Conservation (phyloP, 345 rosid species). For the Bruguiera gymnorhiza region DNA sequence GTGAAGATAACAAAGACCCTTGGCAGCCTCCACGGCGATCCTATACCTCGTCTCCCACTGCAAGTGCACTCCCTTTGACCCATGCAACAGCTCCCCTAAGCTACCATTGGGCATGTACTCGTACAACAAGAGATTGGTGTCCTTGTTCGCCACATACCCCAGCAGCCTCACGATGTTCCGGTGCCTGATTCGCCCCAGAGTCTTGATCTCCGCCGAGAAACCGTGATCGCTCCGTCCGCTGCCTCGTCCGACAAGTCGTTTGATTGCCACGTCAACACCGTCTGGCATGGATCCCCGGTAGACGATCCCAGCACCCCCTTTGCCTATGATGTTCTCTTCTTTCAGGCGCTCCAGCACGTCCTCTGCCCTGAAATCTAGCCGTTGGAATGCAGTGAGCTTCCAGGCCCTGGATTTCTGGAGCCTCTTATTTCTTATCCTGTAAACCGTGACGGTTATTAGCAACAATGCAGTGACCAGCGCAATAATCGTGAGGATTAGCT, state of each 20-base stretch:
- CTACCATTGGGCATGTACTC: constrained; percentile 95
- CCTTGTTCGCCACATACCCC: constrained; percentile 81
- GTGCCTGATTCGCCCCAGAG: constrained; percentile 77
- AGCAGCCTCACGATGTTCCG: constrained; percentile 77
- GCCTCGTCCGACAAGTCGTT: constrained; percentile 62
- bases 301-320: constrained; percentile 91
- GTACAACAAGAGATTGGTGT: constrained; percentile 68
- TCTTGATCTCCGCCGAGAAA: constrained; percentile 89
- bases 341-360: constrained; percentile 76
- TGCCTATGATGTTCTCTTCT: constrained; percentile 88
- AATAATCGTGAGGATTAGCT: constrained; percentile 43
- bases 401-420: constrained; percentile 50
- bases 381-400: constrained; percentile 83
- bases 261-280: constrained; percentile 71
- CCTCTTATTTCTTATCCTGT: constrained; percentile 44
- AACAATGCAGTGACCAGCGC: constrained; percentile 39
- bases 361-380: constrained; percentile 69
- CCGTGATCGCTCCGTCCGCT: constrained; percentile 68
- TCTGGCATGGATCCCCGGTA: constrained; percentile 80
- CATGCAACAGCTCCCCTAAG: constrained; percentile 80
- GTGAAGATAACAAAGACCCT: constrained; percentile 84
- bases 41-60: constrained; percentile 69
- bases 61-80: constrained; percentile 82
- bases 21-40: constrained; percentile 77
- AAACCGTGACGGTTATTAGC: constrained; percentile 41